phyloP scores from a whole-genome alignment of 1,284 basidiomycete genomes.

The Blastosporella zonata region DNA sequence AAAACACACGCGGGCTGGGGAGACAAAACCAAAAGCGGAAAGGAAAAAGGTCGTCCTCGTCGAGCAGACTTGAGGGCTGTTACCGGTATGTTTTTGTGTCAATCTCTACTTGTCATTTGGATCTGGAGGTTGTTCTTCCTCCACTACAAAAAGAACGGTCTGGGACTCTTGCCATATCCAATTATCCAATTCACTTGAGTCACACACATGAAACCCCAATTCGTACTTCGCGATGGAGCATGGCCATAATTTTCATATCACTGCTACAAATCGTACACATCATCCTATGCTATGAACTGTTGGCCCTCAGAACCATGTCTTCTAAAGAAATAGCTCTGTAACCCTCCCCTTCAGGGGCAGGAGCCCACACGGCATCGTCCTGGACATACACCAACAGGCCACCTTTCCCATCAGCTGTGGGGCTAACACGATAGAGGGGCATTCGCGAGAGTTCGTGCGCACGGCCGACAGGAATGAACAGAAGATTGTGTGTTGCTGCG shows the following conservation, averaged over 20 bases:
- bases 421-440: slow-evolving; percentile 82
- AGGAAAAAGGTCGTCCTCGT: slow-evolving; percentile 81
- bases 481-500: slow-evolving; percentile 78
- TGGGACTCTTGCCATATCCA: no score
- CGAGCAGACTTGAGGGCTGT: slow-evolving; percentile 57
- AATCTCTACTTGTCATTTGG: not conserved
- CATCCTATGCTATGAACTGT: slow-evolving; percentile 17
- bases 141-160: no score
- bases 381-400: slow-evolving; percentile 82
- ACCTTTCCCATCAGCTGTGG: slow-evolving; percentile 75
- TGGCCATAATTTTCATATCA: not conserved
- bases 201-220: no score
- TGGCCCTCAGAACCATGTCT: slow-evolving; percentile 67
- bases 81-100: not conserved
- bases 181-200: no score
- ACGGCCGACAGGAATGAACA: slow-evolving; percentile 84
- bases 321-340: slow-evolving; percentile 64
- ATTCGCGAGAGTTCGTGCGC: slow-evolving; percentile 82
- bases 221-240: no score
- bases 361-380: slow-evolving; percentile 87
- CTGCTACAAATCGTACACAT: no score
- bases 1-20: slow-evolving; percentile 82
- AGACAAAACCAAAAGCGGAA: slow-evolving; percentile 89
- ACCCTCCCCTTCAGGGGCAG: slow-evolving; percentile 47
- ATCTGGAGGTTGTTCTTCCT: not conserved